phyloP scores from a whole-genome alignment of 106 monocot species.

The Narthecium ossifragum region DNA sequence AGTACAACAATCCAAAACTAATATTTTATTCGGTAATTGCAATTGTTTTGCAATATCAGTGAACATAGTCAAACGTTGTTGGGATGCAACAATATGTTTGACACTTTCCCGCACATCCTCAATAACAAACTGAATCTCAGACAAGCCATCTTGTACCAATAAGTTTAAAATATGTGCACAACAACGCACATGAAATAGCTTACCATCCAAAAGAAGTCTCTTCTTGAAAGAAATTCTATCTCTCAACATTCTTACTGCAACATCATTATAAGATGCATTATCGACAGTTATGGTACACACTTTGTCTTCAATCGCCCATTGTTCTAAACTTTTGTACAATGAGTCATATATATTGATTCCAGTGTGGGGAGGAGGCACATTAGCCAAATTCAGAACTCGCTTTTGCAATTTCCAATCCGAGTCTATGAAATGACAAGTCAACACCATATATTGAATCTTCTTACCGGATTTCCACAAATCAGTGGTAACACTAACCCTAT shows the following conservation, averaged over 20 bases:
- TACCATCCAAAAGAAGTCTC: too few relatives aligned
- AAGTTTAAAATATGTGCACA: background rate
- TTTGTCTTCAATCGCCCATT: conserved; percentile 1
- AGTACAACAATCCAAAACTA: background rate
- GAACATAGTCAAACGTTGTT: background rate
- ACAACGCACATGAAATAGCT: too few relatives aligned
- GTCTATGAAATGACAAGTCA: background rate
- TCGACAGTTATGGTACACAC: background rate
- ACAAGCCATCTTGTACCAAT: background rate
- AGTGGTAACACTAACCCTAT: background rate
- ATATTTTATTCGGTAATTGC: background rate
- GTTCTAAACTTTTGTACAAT: background rate
- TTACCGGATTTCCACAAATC: background rate
- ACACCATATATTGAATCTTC: background rate
- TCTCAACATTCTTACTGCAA: background rate
- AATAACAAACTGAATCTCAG: background rate
- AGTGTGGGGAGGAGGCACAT: background rate
- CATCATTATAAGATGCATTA: conserved; percentile 2
- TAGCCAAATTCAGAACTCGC: background rate
- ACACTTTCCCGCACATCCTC: background rate
- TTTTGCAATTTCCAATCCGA: background rate
- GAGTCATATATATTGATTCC: background rate
- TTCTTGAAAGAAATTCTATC: background rate
- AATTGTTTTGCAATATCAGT: background rate
- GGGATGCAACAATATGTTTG: background rate